phyloP scores from a whole-genome alignment of 768 basidiomycete species.

The Mycena rebaudengoi region DNA sequence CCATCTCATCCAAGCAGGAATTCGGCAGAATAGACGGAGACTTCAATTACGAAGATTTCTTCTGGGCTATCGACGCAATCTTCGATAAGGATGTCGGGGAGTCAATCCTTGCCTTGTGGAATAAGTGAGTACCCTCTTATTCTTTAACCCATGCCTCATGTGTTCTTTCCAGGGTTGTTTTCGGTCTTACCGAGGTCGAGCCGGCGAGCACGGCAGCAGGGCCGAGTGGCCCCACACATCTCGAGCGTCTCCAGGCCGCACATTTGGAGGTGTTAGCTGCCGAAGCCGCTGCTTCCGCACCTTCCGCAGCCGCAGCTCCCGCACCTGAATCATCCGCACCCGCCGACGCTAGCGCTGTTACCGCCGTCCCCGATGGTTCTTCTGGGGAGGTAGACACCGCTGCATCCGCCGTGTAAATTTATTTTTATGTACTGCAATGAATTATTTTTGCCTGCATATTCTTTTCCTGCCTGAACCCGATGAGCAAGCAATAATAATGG shows the following conservation, averaged over 20 bases:
- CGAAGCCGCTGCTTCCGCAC: not conserved
- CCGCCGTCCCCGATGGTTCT: no score
- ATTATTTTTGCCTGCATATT: no score
- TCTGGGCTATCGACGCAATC: not conserved
- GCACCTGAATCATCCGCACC: no score
- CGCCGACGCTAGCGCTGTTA: no score
- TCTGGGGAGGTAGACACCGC: no score
- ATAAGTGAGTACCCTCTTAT: not conserved
- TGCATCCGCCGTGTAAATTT: no score
- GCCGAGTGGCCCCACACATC: not conserved
- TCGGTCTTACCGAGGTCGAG: not conserved
- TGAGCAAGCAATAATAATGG: no score
- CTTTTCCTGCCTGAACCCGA: no score
- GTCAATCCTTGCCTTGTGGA: not conserved
- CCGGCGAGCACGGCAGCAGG: not conserved
- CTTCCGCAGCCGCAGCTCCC: not conserved
- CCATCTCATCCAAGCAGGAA: not conserved
- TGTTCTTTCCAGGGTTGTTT: not conserved
- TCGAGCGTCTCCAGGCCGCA: not conserved
- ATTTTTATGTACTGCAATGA: no score
- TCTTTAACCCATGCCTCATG: not conserved
- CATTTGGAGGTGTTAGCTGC: not conserved
- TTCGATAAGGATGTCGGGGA: not conserved
- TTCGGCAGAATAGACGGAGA: not conserved
- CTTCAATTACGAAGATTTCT: constrained; percentile 9